A percentile compares a stretch with the other conserved stretches of the same genome.
Conservation (phyloP, 768 basidiomycete genomes). For the Amanita polypyramis region DNA sequence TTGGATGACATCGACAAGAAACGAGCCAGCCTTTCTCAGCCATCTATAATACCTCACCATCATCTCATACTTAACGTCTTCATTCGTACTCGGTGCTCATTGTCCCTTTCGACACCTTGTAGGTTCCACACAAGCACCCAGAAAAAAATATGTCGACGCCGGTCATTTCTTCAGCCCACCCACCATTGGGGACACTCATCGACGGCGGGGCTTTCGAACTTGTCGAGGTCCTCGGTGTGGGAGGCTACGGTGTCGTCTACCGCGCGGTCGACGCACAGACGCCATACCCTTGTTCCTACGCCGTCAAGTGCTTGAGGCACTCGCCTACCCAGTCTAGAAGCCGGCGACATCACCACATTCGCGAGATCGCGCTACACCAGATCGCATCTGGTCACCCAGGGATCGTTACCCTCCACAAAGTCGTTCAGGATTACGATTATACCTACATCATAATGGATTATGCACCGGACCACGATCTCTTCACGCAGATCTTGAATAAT, state of each 20-base stretch:
- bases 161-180: conserved; percentile 18
- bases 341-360: conserved; percentile 69
- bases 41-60: conserved; percentile 6
- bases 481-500: conserved; percentile 76
- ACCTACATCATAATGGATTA: conserved; percentile 94
- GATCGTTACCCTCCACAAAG: conserved; percentile 83
- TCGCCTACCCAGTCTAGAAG: conserved; percentile 28
- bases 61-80: neutral
- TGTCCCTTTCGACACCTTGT: neutral
- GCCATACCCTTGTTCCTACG: conserved; percentile 48
- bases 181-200: conserved; percentile 68
- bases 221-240: conserved; percentile 79
- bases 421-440: conserved; percentile 71
- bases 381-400: conserved; percentile 66
- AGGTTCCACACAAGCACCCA: neutral
- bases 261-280: conserved; percentile 61
- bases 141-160: neutral
- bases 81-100: neutral
- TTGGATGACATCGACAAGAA: conserved; percentile 3
- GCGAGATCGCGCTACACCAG: conserved; percentile 79
- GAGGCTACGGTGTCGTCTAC: conserved; percentile 94
- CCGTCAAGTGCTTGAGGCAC: conserved; percentile 85
- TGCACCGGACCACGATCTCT: conserved; percentile 84
- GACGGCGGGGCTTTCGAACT: conserved; percentile 78
- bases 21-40: neutral